Percentiles rank a stretch among this genome's conserved stretches.
Conservation (phyloP, 768 basidiomycete genomes). For the Porphyrellus cyaneotinctus region DNA sequence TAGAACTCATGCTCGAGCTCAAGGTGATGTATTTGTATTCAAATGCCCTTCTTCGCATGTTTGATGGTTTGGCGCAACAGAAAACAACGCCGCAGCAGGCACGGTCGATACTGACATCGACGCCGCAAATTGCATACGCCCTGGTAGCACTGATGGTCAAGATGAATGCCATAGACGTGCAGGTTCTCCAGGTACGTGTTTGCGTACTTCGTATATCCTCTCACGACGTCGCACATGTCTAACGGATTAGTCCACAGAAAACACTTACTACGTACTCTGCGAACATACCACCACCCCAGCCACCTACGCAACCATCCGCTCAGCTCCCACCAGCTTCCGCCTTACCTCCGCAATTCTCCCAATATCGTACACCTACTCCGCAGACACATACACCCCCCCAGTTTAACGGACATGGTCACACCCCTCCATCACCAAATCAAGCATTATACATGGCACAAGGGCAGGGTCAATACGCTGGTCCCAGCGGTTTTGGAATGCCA, state of each 20-base stretch:
- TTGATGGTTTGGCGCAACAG: constrained; percentile 32
- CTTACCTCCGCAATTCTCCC: constrained; percentile 42
- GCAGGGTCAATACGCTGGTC: constrained; percentile 18
- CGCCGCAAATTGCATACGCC: constrained; percentile 74
- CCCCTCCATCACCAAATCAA: constrained; percentile 24
- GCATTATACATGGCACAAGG: constrained; percentile 16
- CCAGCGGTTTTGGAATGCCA: constrained; percentile 19
- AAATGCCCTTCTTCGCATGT: not conserved
- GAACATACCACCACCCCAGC: constrained; percentile 17
- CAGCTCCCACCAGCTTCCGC: constrained; percentile 35
- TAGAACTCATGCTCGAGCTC: constrained; percentile 72
- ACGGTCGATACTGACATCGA: constrained; percentile 60
- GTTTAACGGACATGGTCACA: constrained; percentile 28
- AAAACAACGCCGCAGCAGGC: constrained; percentile 74
- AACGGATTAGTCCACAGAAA: constrained; percentile 40
- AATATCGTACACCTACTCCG: constrained; percentile 36
- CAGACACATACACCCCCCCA: constrained; percentile 29
- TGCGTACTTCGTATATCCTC: not conserved
- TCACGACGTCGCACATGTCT: constrained; percentile 1
- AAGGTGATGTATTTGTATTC: constrained; percentile 39
- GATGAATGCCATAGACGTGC: constrained; percentile 68
- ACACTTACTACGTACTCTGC: constrained; percentile 52
- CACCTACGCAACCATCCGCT: constrained; percentile 24
- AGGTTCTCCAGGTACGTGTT: constrained; percentile 63
- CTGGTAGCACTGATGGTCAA: constrained; percentile 75